Evolutionary conservation across 2,329 filamentous ascomycete genomes (phyloP), one percentile per base, ranked within the genome.

Genomic region (Neocucurbitaria cava): DNA sequence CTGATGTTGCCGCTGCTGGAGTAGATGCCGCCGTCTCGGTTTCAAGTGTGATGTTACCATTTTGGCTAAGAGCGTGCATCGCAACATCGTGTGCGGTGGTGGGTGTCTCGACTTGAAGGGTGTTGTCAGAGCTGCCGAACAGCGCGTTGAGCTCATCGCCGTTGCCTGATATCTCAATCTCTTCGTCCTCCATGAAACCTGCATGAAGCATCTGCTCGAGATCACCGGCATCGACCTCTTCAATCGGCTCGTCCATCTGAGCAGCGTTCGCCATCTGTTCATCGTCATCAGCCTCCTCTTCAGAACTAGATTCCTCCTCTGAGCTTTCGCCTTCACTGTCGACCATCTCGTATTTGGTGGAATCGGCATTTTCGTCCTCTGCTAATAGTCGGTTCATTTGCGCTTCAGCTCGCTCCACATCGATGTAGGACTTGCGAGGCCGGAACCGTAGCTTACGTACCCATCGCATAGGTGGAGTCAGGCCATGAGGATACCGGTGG

Each of bases 391-490:
- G 83, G 59, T 92, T 87, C 30, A 96, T 91, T 63, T 90, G 86
- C 51, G 87, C 86, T 69, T 96, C 92, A 45, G 94, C 91, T 63
- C 91, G 89, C 71, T 94, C 89, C 58, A 95, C 93, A 61, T 93
- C 90, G 55, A 91, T 88, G 52, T 92, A 88, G 56, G 88, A 91
- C 48, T 94, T 85, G 3, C 91, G 87, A 70, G 93, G 92, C 53
- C 92, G 86, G 76, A 96, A 96, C 28, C 92, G 85, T 24, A 91
- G 86, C 72, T 91, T 92, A 39, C 90, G 83, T 39, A 89, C 91
- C 79, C 91, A 91, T 70, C 91, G 89, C 87, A 96, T 91, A 1
- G 92, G 92, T 5, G 92, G 91, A 1, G 92, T 95, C 18, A 96
- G 80, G 28, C 92, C 92, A 74, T 96, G 92, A 1, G 92, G 89